Base-by-base conservation (phyloP, 164 flowering plant species). In the Liquidambar formosana region DNA sequence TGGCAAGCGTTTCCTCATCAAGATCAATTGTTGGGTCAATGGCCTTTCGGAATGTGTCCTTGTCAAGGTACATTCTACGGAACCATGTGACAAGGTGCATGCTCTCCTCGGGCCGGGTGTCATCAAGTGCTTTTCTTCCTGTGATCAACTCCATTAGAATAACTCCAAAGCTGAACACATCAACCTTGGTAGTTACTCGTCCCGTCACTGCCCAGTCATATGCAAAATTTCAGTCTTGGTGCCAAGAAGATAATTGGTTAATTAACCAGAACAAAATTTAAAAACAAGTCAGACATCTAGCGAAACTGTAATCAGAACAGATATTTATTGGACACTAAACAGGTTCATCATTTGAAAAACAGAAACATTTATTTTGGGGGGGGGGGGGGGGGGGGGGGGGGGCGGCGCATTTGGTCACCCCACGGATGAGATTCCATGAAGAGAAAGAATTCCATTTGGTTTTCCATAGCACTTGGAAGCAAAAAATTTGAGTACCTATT, bases 141-240 rank as follows among this genome's bases (percentile, higher is more conserved):
- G 97, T 82, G 58, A 95, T 84, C 56, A 93, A 57, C 73, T 93
- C 99, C 97, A 95, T 95, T 19, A 95, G 72, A 26, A 93, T 93
- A 51, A 95, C 99, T 4, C 99, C 99, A 57, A 89, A 93, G 80
- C 97, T 91, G 80, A 80, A 95, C n/a, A 95, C 93, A 52, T 95
- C 98, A 0, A 85, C 86, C 75, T 93, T 95, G 23, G 93, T 90
- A 0, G 93, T 93, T 61, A 95, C 90, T 49, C 96, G 79, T 45
- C 99, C 99, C 21, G 93, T 94, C 58, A 81, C 99, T 94, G 92
- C 60, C 25, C 78, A 72, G 10, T 49, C 60, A 63, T 59, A 54
- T 23, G 27, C 10, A 70, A 10, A 9, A 66, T n/a, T n/a, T 45
- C 13, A 33, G 8, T 19, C 12, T 38, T 25, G 18, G 53, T 25